Conservation (phyloP, 257 asterid species). For the Nicotiana otophora region DNA sequence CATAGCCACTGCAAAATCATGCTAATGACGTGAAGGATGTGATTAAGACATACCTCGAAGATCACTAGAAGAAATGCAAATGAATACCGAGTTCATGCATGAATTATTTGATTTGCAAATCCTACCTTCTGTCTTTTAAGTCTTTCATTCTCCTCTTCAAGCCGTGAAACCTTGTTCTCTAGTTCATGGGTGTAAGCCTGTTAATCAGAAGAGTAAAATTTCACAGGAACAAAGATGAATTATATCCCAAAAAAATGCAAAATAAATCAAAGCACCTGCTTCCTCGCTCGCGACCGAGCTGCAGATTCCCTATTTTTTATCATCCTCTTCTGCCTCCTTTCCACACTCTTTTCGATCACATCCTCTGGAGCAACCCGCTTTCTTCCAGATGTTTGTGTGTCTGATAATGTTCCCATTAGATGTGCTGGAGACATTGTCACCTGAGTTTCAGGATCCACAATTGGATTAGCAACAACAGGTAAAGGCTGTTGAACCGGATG, state of each 20-base stretch:
- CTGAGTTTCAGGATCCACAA: slow-evolving; percentile 57
- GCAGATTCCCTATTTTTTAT: slow-evolving; percentile 94
- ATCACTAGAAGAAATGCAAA: not conserved
- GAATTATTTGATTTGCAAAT: slow-evolving; percentile 13
- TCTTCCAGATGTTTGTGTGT: slow-evolving; percentile 58
- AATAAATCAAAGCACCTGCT: slow-evolving; percentile 43
- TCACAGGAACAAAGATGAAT: not conserved
- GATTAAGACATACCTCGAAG: not conserved
- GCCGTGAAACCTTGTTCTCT: slow-evolving; percentile 80
- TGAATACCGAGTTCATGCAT: not conserved
- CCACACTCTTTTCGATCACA: slow-evolving; percentile 62
- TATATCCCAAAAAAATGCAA: not conserved
- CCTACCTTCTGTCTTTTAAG: slow-evolving; percentile 73
- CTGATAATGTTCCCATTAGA: slow-evolving; percentile 59
- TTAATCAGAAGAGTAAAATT: slow-evolving; percentile 13
- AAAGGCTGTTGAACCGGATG: slow-evolving; percentile 51
- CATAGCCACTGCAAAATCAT: not conserved
- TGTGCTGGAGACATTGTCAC: slow-evolving; percentile 55
- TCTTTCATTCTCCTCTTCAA: slow-evolving; percentile 89
- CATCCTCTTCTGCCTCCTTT: slow-evolving; percentile 96
- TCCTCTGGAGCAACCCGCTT: slow-evolving; percentile 69
- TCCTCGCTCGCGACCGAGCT: slow-evolving; percentile 92
- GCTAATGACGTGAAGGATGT: not conserved
- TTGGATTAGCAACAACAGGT: slow-evolving; percentile 42
- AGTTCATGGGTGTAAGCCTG: slow-evolving; percentile 95